These are phyloP conservation scores for Miamiensis avidus DNA, from an alignment of 169 alveolate genomes.

Conservation along the genomic window DNA sequence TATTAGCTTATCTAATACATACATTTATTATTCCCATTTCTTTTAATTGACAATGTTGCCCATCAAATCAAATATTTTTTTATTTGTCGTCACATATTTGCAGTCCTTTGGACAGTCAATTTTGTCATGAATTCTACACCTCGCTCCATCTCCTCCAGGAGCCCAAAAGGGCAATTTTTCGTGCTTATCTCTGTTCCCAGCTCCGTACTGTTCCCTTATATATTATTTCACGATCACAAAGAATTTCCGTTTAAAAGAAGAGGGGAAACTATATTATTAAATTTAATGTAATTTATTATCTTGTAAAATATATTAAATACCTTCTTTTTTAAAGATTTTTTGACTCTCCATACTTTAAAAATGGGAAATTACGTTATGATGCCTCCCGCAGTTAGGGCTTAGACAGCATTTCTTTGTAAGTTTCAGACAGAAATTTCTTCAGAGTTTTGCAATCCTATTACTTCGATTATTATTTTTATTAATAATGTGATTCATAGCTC, in stretches of 20 bases:
- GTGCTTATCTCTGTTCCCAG: slow-evolving; percentile 9
- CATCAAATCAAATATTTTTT: neutral
- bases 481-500: neutral
- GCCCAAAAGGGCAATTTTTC: slow-evolving; percentile 31
- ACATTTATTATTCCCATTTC: neutral
- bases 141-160: slow-evolving; percentile 22
- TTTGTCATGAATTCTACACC: neutral
- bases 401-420: slow-evolving; percentile 7
- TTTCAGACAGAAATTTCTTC: slow-evolving; percentile 12
- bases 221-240: slow-evolving; percentile 20
- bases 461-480: slow-evolving; percentile 18
- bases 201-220: neutral
- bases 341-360: slow-evolving; percentile 22
- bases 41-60: neutral
- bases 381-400: slow-evolving; percentile 14
- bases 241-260: slow-evolving; percentile 22
- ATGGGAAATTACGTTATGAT: slow-evolving; percentile 17
- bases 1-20: too few species aligned
- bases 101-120: neutral
- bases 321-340: slow-evolving; percentile 22
- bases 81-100: neutral
- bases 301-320: too few species aligned
- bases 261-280: too few species aligned
- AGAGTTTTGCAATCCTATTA: too few species aligned
- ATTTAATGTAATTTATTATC: too few species aligned